Evolutionary conservation across 164 flowering plant species (phyloP).

Genomic region (Malania oleifera): DNA sequence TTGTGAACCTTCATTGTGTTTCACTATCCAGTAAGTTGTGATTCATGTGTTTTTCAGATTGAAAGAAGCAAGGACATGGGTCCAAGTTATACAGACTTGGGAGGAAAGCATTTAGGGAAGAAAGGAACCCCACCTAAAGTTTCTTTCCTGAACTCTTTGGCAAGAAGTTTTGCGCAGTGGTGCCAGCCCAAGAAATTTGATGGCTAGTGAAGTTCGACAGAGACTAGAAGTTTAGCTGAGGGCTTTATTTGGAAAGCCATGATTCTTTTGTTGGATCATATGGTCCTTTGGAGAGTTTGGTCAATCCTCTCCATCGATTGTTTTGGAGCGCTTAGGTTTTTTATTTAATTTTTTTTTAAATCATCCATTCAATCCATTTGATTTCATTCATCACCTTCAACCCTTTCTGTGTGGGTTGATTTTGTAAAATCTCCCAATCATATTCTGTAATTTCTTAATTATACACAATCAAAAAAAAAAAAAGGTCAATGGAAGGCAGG

Average conservation of each 20-base stretch:
- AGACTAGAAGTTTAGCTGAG: constrained; percentile 2
- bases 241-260: constrained; percentile 2
- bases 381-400: constrained; percentile 23
- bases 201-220: constrained; percentile 14
- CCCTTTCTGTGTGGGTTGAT: constrained; percentile 22
- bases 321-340: constrained; percentile 6
- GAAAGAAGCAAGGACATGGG: constrained; percentile 57
- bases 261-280: constrained; percentile 9
- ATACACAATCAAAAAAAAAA: constrained; percentile 7
- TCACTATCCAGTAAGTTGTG: no score
- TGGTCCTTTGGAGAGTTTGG: constrained; percentile 6
- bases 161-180: constrained; percentile 67
- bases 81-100: constrained; percentile 61
- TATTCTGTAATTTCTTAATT: constrained; percentile 16
- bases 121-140: constrained; percentile 39
- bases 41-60: constrained; percentile 8
- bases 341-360: not conserved
- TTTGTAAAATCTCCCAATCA: constrained; percentile 19
- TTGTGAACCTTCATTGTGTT: no score
- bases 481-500: constrained; percentile 3
- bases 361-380: constrained; percentile 21
- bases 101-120: constrained; percentile 71
- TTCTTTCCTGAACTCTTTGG: constrained; percentile 52
- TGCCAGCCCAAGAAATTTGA: constrained; percentile 69
- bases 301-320: constrained; percentile 15